phyloP scores from a whole-genome alignment of 352 stramenopile species.

The Globisporangium radiosum region DNA sequence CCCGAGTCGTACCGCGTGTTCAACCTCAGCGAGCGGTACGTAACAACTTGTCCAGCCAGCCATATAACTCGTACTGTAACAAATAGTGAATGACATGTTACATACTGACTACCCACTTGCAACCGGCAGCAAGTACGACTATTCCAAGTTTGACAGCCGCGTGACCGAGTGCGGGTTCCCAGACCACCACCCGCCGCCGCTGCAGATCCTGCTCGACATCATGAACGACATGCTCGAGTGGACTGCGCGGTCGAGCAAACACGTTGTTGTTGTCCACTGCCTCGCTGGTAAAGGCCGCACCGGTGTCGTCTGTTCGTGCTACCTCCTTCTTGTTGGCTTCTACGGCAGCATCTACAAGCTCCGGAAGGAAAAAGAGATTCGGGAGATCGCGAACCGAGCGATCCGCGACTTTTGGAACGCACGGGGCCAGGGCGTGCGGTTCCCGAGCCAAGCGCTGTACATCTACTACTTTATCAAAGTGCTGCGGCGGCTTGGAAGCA shows the following conservation, averaged over 20 bases:
- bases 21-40: slow-evolving; percentile 74
- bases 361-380: slow-evolving; percentile 53
- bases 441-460: slow-evolving; percentile 78
- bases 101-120: neutral
- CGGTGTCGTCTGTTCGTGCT: slow-evolving; percentile 79
- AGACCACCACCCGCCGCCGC: slow-evolving; percentile 71
- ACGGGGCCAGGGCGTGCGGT: slow-evolving; percentile 73
- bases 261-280: slow-evolving; percentile 80
- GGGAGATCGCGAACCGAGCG: slow-evolving; percentile 52
- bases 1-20: slow-evolving; percentile 66
- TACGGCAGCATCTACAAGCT: slow-evolving; percentile 70
- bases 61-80: too few relatives aligned
- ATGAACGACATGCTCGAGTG: slow-evolving; percentile 83
- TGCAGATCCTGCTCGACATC: slow-evolving; percentile 76
- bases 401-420: slow-evolving; percentile 76
- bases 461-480: slow-evolving; percentile 87
- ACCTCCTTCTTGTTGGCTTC: slow-evolving; percentile 64
- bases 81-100: too few relatives aligned
- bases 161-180: slow-evolving; percentile 77
- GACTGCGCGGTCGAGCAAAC: slow-evolving; percentile 48
- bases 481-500: slow-evolving; percentile 29
- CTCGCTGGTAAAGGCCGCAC: slow-evolving; percentile 76
- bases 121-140: slow-evolving; percentile 48
- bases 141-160: slow-evolving; percentile 58
- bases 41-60: neutral